phyloP scores from a whole-genome alignment of 192 early-diverging fungal species.

The Linnemannia exigua region DNA sequence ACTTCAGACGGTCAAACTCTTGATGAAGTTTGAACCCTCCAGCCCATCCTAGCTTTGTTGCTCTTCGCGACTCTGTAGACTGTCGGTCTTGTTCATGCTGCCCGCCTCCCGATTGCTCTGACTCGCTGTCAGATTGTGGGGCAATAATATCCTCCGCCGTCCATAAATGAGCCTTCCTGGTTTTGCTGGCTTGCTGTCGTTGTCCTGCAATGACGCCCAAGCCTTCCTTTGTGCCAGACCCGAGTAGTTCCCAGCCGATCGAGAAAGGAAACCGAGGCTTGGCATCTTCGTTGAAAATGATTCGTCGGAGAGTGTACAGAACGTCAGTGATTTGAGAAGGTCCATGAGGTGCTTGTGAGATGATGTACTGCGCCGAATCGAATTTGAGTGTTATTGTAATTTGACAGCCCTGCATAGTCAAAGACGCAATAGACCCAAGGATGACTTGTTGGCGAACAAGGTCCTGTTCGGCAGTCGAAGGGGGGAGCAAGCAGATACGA shows the following conservation, averaged over 20 bases:
- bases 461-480: not conserved
- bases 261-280: constrained; percentile 17
- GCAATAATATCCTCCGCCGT: constrained; percentile 43
- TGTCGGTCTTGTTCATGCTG: not conserved
- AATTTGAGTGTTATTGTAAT: constrained; percentile 25
- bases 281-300: constrained; percentile 20
- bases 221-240: not conserved
- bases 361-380: constrained; percentile 26
- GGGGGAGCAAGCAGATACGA: constrained; percentile 16
- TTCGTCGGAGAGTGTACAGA: not conserved
- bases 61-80: not conserved
- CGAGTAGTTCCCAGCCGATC: constrained; percentile 16
- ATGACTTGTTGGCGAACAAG: constrained; percentile 2
- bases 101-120: not conserved
- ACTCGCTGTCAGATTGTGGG: not conserved
- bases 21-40: constrained; percentile 48
- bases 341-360: constrained; percentile 9
- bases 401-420: constrained; percentile 15
- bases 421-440: constrained; percentile 2
- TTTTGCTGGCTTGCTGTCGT: not conserved
- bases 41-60: constrained; percentile 45
- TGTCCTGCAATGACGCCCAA: not conserved
- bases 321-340: constrained; percentile 11
- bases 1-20: constrained; percentile 53
- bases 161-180: constrained; percentile 4